phyloP scores from a whole-genome alignment of 2,329 filamentous ascomycete species.

The Aspergillus quadrilineatus region DNA sequence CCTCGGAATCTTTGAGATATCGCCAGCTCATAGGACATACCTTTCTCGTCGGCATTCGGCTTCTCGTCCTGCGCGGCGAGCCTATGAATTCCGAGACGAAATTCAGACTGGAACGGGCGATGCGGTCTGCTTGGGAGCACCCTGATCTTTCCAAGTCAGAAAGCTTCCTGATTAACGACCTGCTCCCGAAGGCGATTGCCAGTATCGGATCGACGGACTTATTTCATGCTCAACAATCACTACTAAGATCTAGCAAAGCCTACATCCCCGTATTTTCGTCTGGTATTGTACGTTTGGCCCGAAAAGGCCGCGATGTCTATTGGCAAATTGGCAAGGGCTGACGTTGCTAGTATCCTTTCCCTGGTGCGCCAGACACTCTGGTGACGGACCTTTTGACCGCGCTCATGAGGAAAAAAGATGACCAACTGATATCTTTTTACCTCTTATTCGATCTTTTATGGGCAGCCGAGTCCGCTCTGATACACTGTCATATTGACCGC shows the following conservation, averaged over 20 bases:
- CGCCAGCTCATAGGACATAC: slow-evolving; percentile 26
- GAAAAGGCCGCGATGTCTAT: neutral
- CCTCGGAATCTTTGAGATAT: slow-evolving; percentile 20
- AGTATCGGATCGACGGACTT: slow-evolving; percentile 22
- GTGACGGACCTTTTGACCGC: slow-evolving; percentile 22
- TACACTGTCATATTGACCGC: slow-evolving; percentile 37
- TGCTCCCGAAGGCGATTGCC: slow-evolving; percentile 32
- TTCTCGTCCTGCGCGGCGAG: slow-evolving; percentile 34
- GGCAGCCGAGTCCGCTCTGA: slow-evolving; percentile 35
- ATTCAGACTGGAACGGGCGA: slow-evolving; percentile 30
- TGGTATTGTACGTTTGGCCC: slow-evolving; percentile 28
- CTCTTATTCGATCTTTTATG: slow-evolving; percentile 35
- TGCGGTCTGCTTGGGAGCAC: slow-evolving; percentile 35
- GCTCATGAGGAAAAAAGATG: slow-evolving; percentile 19
- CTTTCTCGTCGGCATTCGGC: slow-evolving; percentile 34
- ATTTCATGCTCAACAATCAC: slow-evolving; percentile 10
- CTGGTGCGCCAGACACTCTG: slow-evolving; percentile 27
- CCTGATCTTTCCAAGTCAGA: slow-evolving; percentile 33
- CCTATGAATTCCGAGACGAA: slow-evolving; percentile 26
- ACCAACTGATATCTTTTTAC: slow-evolving; percentile 35
- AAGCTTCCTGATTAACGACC: slow-evolving; percentile 31
- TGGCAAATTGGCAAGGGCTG: neutral
- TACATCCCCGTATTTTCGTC: slow-evolving; percentile 29
- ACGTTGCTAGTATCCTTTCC: slow-evolving; percentile 32
- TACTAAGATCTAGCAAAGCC: slow-evolving; percentile 19